Percentiles rank a stretch among this genome's conserved stretches.
Conservation (phyloP, 2,329 filamentous ascomycete genomes). For the Colletotrichum navitas region DNA sequence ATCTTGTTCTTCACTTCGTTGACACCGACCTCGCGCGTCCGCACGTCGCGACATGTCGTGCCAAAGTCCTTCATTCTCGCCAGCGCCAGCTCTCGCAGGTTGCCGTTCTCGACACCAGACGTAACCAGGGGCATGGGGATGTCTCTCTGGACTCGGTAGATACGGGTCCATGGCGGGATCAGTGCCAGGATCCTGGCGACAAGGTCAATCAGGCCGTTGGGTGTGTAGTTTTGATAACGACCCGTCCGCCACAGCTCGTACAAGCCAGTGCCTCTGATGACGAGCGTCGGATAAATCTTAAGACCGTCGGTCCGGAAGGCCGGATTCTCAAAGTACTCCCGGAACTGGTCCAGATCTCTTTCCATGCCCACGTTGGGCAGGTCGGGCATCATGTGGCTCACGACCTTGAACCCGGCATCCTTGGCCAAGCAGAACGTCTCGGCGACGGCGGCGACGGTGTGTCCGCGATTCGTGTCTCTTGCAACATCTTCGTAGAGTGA, state of each 20-base stretch:
- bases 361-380: conserved; percentile 99
- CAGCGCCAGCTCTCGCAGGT: conserved; percentile 90
- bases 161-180: conserved; percentile 96
- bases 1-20: conserved; percentile 99
- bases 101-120: conserved; percentile 97
- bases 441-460: conserved; percentile 94
- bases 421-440: conserved; percentile 98
- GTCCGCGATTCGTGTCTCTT: conserved; percentile 96
- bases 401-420: conserved; percentile 98
- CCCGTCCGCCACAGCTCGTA: conserved; percentile 99
- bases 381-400: conserved; percentile 99
- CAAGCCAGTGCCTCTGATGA: conserved; percentile 94
- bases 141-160: conserved; percentile 97
- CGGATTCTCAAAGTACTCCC: conserved; percentile 97
- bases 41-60: conserved; percentile 94
- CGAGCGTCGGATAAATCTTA: conserved; percentile 97
- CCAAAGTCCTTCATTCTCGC: conserved; percentile 99
- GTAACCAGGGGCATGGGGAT: conserved; percentile 99
- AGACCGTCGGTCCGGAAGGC: conserved; percentile 95
- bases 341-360: conserved; percentile 94
- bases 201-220: conserved; percentile 94
- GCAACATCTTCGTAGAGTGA: conserved; percentile 98
- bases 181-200: conserved; percentile 96
- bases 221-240: conserved; percentile 98
- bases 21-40: conserved; percentile 95